These are phyloP conservation scores for Corymbia calophylla DNA, from an alignment of 441 rosid species.

Conservation along the genomic window DNA sequence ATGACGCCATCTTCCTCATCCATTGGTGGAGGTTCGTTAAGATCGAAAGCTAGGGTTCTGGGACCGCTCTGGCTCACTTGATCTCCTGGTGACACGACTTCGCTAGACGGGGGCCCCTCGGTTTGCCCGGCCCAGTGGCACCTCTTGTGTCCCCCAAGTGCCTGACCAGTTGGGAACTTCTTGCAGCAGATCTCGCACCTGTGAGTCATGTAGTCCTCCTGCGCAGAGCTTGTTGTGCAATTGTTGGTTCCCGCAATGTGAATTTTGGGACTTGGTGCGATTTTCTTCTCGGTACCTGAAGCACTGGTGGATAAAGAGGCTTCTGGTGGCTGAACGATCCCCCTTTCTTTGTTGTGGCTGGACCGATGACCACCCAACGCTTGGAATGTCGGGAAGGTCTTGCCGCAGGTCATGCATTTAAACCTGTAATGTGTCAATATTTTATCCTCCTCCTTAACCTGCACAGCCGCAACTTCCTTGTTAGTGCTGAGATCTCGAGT, in stretches of 20 bases:
- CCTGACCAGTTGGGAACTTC: background rate
- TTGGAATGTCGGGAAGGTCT: constrained; percentile 4
- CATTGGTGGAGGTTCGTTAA: background rate
- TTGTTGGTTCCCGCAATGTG: background rate
- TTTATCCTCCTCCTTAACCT: background rate
- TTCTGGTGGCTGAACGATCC: background rate
- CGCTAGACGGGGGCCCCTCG: background rate
- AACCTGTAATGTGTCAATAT: background rate
- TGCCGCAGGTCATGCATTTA: background rate
- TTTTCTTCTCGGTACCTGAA: background rate
- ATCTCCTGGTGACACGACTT: background rate
- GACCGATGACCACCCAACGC: constrained; percentile 13
- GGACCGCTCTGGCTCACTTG: constrained; percentile 4
- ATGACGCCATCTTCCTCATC: background rate
- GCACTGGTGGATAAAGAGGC: background rate
- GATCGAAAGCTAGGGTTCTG: background rate
- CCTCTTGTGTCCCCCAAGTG: constrained; percentile 9
- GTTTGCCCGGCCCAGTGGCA: background rate
- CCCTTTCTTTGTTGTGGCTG: constrained; percentile 11
- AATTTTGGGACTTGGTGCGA: background rate
- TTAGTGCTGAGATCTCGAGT: background rate
- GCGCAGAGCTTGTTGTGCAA: background rate
- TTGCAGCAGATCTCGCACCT: background rate
- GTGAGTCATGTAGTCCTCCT: background rate
- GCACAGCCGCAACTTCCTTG: background rate